Evolutionary conservation across 1,284 basidiomycete genomes (phyloP), one percentile per base, ranked within the genome.

Genomic region (Crepidotus sp.): DNA sequence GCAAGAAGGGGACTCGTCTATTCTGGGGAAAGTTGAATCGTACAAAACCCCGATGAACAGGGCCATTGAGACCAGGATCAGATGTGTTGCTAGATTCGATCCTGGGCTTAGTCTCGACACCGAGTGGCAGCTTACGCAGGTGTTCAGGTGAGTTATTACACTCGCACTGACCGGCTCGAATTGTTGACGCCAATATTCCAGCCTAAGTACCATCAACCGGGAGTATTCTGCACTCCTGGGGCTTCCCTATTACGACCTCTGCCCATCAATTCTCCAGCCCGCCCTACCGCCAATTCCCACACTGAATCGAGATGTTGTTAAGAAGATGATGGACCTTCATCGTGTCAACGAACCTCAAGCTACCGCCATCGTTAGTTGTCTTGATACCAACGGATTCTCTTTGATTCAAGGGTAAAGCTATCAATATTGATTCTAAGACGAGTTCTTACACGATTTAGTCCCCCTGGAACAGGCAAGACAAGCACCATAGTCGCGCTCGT

Each of bases 391-490:
- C 17, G 96, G 94, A 1, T 97, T 99, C 59, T 78, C 82, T 0
- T 69, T 99, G 26, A 95, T 99, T 46, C 96, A 98, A 73, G 96
- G 95, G 93, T 94, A 58, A 51, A 76, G 64, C 14, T 18, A 41
- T 40, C 22, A 11, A 30, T 24, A 24, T 11, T 40, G 37, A 18
- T 15, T 6, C 10, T 10, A 5, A 41, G 32, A 32, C 34, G 36
- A 47, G 43, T 11, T 48, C 32, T 48, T 34, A 41, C 29, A n/a
- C 1, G 1, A 6, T 24, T 26, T 55, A 93, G 93, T 37, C 96
- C 96, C 21, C 96, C 96, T 1, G 96, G 96, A 53, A 99, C 96
- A 0, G 96, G 96, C 31, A 99, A 99, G 67, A 98, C 96, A 8
- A 97, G 92, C 39, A 99, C 96, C 0, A 98, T 99, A 53, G 90